Percentiles rank a stretch among this genome's conserved stretches.
Conservation (phyloP, 1,284 basidiomycete species). For the Retiboletus flavoniger region DNA sequence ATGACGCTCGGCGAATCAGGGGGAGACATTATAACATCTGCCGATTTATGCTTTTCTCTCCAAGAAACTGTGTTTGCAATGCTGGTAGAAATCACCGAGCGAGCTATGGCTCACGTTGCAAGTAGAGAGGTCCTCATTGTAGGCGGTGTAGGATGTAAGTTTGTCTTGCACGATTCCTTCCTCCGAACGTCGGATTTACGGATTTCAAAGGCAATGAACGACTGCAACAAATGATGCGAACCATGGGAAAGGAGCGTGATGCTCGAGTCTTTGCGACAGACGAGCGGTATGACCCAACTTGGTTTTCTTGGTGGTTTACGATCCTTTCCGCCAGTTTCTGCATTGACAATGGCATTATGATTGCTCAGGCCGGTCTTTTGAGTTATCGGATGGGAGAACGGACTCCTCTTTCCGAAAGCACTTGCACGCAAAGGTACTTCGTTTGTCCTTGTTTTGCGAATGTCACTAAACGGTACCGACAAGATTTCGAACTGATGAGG, state of each 20-base stretch:
- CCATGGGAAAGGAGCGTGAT: conserved; percentile 90
- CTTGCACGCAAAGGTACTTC: conserved; percentile 82
- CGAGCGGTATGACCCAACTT: conserved; percentile 64
- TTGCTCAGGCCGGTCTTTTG: conserved; percentile 95
- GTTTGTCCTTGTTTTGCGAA: background rate
- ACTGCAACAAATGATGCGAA: conserved; percentile 98
- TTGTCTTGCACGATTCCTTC: background rate
- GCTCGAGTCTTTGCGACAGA: conserved; percentile 95
- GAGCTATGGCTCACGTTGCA: conserved; percentile 98
- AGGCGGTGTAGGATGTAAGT: conserved; percentile 96
- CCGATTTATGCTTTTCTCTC: conserved; percentile 94
- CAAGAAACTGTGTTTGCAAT: conserved; percentile 99
- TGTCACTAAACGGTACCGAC: conserved; percentile 8
- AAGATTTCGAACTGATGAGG: conserved; percentile 91
- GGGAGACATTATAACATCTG: conserved; percentile 81
- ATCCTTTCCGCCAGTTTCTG: conserved; percentile 69
- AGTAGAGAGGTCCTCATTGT: conserved; percentile 96
- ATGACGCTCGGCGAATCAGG: conserved; percentile 40
- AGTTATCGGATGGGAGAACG: conserved; percentile 89
- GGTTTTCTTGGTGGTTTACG: background rate
- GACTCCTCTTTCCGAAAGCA: conserved; percentile 77
- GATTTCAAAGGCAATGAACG: conserved; percentile 73
- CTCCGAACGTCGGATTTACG: background rate
- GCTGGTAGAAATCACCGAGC: conserved; percentile 98
- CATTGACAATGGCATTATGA: conserved; percentile 99